Evolutionary conservation across 768 basidiomycete genomes (phyloP), one percentile per base, ranked within the genome.

Genomic region (Lentinula guzmanii): DNA sequence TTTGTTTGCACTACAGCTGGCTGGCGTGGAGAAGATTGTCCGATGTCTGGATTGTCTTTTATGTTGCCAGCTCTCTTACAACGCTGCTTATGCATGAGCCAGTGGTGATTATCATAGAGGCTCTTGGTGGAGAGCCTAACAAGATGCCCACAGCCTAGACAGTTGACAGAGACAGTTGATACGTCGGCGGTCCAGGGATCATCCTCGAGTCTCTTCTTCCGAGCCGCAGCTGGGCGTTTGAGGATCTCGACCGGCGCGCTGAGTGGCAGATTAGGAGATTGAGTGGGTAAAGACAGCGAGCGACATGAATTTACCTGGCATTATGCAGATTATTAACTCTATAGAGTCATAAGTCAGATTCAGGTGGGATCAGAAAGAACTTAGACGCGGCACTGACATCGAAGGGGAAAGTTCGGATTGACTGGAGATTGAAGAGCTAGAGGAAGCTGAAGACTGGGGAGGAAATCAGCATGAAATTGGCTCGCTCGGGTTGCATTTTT

Each of bases 111-210:
- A 66, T 90, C 88, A 65, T 80, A 90, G 21, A 76, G 76, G 70
- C 85, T 86, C 72, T 89, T 89, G 35, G 76, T 70, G 15, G 87
- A 89, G 31, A 90, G 81, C 69, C 87, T 87, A 71, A 90, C 88
- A 13, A 74, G 72, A 33, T 67, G 72, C 41, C 77, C 75, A 70
- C 88, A 90, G 57, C 78, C 77, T 63, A 73, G 75, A 73, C 87
- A 89, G 59, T 76, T 74, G 55, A 86, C 82, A 57, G 76, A 76
- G 31, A 78, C 74, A 5, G 83, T 82, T 18, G 76, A 76, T 52
- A 82, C 72, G 15, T 86, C 78, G 24, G 76, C 74, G 33, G 76
- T 83, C 70, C 84, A 77, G 21, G 81, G 76, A 68, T 86, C 86
- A 45, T 75, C 77, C 57, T 80, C 73, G 61, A 87, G 72, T 60